A percentile compares a stretch with the other conserved stretches of the same genome.
Evolutionary conservation across 805 yeast species (phyloP).

Genomic region (Torulaspora gathmanii): DNA sequence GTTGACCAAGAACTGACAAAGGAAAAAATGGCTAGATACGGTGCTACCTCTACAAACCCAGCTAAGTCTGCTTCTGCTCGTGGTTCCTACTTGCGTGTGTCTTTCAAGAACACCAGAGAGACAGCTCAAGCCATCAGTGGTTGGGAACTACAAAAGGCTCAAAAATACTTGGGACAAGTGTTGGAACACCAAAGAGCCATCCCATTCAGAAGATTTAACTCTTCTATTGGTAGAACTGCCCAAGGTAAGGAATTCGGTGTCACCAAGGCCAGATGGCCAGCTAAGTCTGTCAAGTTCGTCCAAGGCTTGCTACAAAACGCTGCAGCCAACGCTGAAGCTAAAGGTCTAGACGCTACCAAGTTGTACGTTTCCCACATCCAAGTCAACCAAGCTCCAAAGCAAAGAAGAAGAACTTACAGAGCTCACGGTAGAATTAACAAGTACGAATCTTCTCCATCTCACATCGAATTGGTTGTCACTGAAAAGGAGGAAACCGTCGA

Average conservation of each 20-base stretch:
- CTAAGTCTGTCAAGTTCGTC: conserved; percentile 92
- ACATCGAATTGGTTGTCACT: conserved; percentile 94
- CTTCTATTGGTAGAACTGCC: conserved; percentile 97
- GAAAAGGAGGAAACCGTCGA: conserved; percentile 92
- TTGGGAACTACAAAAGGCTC: conserved; percentile 96
- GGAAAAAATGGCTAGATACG: conserved; percentile 93
- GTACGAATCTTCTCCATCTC: conserved; percentile 98
- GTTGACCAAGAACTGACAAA: conserved; percentile 17
- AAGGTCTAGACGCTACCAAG: conserved; percentile 95
- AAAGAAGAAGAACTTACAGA: conserved; percentile 99
- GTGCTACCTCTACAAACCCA: conserved; percentile 98
- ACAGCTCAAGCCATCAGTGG: conserved; percentile 98
- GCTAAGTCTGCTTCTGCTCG: conserved; percentile 99
- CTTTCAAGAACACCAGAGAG: conserved; percentile 99
- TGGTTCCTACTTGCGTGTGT: conserved; percentile 98
- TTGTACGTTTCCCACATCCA: conserved; percentile 96
- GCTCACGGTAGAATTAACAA: conserved; percentile 99
- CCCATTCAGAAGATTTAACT: conserved; percentile 97
- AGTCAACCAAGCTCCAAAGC: conserved; percentile 99
- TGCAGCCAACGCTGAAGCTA: conserved; percentile 97
- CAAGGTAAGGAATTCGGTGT: conserved; percentile 99
- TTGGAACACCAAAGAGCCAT: conserved; percentile 98
- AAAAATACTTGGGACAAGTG: conserved; percentile 92
- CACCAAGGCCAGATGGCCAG: conserved; percentile 99
- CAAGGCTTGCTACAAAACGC: conserved; percentile 95